Base-by-base conservation (phyloP, 1,139 yeast genomes). In the Pichia sp. region DNA sequence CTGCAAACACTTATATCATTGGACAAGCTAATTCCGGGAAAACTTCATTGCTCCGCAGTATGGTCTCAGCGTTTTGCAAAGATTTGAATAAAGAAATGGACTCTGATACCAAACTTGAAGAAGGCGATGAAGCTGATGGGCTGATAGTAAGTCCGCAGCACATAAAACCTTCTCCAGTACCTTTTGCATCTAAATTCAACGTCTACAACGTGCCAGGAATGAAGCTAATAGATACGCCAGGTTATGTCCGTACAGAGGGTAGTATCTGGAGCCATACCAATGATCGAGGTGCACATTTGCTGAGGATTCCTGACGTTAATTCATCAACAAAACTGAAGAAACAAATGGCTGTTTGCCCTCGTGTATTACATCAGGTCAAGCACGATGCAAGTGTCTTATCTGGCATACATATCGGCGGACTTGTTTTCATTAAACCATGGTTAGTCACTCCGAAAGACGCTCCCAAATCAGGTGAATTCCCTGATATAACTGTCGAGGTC, bases 1-100 rank as follows among this genome's bases (percentile, higher is more conserved):
- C n/a, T 7, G 30, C 50, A n/a, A 23, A 16, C 19, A 51, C 57
- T 7, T 59, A 57, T 46, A 42, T 59, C 1, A 52, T 61, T 7
- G 63, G 63, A 1, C 61, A 60, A 40, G 36, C 59, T 5, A 59
- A 61, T 43, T 44, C 59, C 1, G 63, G 62, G 8, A 61, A 61
- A 43, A 42, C 62, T 0, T 40, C 57, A 5, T 47, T 61, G 8
- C 41, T 49, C 8, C 19, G 38, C 19, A 47, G 46, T 8, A 45
- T 53, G 42, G 8, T 55, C 6, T 6, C 15, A 13, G 29, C 10
- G 41, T 47, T 51, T 32, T 26, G 30, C 31, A 48, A 45, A 7
- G 46, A 45, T 29, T 38, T 30, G 41, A 36, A 19, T 15, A 36
- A 16, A 34, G 30, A 41, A 23, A 40, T 10, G 23, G 47, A 2